A percentile compares a stretch with the other conserved stretches of the same genome.
phyloP scores from a whole-genome alignment of 2,329 filamentous ascomycete species.

The Ascochyta fabae region DNA sequence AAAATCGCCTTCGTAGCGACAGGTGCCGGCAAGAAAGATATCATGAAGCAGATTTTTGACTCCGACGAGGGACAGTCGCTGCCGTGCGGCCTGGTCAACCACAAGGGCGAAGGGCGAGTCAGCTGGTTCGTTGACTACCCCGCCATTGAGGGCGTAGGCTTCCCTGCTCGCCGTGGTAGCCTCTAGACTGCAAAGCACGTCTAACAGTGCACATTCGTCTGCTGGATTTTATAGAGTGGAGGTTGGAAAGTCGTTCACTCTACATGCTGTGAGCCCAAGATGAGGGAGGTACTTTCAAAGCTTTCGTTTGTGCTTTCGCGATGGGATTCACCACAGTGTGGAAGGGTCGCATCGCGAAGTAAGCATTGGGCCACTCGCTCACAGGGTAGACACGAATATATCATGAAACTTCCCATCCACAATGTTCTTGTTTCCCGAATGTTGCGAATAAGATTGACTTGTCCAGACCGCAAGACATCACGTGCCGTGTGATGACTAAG shows the following conservation, averaged over 20 bases:
- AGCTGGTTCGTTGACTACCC: conserved; percentile 94
- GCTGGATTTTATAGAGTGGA: conserved; percentile 4
- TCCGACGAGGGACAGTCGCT: conserved; percentile 72
- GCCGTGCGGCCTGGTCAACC: conserved; percentile 88
- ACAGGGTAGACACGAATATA: conserved; percentile 32
- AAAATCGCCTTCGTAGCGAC: conserved; percentile 92
- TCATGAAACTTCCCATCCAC: conserved; percentile 19
- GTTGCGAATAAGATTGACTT: neutral
- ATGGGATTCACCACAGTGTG: conserved; percentile 28
- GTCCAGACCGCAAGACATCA: neutral
- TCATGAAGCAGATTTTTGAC: conserved; percentile 93
- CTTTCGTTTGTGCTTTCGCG: conserved; percentile 36
- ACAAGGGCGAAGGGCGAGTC: conserved; percentile 80
- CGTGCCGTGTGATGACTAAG: conserved; percentile 9
- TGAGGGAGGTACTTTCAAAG: conserved; percentile 13
- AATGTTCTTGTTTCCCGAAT: neutral
- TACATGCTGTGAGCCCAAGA: conserved; percentile 13
- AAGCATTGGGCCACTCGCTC: conserved; percentile 32
- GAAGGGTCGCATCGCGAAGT: conserved; percentile 27
- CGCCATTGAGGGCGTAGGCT: conserved; percentile 84
- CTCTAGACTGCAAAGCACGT: conserved; percentile 50
- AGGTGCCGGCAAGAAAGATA: conserved; percentile 85
- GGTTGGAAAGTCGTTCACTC: conserved; percentile 13
- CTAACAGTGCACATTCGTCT: neutral
- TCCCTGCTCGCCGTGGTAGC: conserved; percentile 73